phyloP scores from a whole-genome alignment of 176 grass and related monocot genomes.

The Phyllostachys edulis region DNA sequence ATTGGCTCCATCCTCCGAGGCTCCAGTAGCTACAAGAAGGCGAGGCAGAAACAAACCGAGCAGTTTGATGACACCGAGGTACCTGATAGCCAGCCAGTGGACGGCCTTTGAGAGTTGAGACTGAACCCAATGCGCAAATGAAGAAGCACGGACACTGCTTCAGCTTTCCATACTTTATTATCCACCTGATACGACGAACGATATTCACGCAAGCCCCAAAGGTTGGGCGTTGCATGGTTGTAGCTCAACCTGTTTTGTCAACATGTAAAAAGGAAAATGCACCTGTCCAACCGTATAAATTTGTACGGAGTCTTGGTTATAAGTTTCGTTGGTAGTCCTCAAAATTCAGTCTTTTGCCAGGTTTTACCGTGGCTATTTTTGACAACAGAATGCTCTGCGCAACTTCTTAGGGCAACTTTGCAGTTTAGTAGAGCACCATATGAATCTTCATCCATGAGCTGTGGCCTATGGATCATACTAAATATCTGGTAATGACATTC shows the following conservation, averaged over 20 bases:
- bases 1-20: conserved; percentile 64
- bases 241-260: background rate
- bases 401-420: background rate
- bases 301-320: background rate
- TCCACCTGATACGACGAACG: background rate
- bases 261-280: background rate
- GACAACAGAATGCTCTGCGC: background rate
- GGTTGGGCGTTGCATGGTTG: background rate
- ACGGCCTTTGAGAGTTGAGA: conserved; percentile 20
- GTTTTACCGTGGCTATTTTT: background rate
- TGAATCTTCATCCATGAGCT: background rate
- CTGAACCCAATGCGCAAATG: conserved; percentile 22
- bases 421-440: background rate
- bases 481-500: background rate
- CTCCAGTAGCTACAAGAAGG: conserved; percentile 78
- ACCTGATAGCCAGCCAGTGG: conserved; percentile 54
- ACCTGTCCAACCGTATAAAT: background rate
- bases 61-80: conserved; percentile 52
- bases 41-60: conserved; percentile 50
- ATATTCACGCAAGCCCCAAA: background rate
- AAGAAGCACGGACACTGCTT: background rate
- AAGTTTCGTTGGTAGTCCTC: background rate
- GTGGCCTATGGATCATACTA: background rate
- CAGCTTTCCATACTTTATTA: background rate
- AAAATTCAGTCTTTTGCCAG: background rate